Percentiles rank a stretch among this genome's conserved stretches.
Evolutionary conservation across 306 rosid genomes (phyloP).

Genomic region (Acacia confusa): DNA sequence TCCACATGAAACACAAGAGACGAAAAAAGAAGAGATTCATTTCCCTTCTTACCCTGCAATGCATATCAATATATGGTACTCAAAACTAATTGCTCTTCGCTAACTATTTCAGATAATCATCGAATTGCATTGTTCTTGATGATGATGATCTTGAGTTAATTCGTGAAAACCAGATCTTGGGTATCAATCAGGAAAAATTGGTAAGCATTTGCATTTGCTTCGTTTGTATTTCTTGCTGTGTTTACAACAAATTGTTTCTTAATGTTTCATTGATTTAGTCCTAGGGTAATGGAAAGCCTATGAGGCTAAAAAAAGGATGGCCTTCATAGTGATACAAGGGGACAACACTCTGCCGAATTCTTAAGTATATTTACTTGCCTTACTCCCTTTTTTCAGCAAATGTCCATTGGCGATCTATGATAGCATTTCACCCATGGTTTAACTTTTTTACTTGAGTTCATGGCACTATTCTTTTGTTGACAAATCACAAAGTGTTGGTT

Average conservation of each 20-base stretch:
- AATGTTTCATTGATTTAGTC: conserved; percentile 15
- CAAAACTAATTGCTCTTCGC: not conserved
- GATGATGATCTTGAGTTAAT: conserved; percentile 52
- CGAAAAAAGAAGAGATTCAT: conserved; percentile 29
- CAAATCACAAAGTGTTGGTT: conserved; percentile 6
- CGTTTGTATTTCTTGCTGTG: not conserved
- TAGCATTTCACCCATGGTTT: not conserved
- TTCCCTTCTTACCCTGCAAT: conserved; percentile 1
- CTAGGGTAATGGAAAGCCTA: conserved; percentile 33
- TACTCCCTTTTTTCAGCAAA: not conserved
- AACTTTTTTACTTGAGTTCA: conserved; percentile 1
- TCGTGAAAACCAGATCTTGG: conserved; percentile 34
- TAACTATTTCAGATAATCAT: conserved; percentile 37
- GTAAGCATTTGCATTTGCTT: conserved; percentile 26
- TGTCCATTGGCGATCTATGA: not conserved
- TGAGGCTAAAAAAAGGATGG: conserved; percentile 47
- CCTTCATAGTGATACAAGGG: conserved; percentile 1
- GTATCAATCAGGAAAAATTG: conserved; percentile 20
- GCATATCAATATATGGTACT: conserved; percentile 19
- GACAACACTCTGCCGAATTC: conserved; percentile 15
- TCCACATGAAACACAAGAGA: conserved; percentile 23
- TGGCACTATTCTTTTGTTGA: conserved; percentile 14
- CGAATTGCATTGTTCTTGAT: conserved; percentile 34
- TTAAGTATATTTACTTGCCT: not conserved
- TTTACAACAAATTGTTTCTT: conserved; percentile 7